A percentile compares a stretch with the other conserved stretches of the same genome.
Conservation (phyloP, 345 rosid genomes). For the Bruguiera parviflora region DNA sequence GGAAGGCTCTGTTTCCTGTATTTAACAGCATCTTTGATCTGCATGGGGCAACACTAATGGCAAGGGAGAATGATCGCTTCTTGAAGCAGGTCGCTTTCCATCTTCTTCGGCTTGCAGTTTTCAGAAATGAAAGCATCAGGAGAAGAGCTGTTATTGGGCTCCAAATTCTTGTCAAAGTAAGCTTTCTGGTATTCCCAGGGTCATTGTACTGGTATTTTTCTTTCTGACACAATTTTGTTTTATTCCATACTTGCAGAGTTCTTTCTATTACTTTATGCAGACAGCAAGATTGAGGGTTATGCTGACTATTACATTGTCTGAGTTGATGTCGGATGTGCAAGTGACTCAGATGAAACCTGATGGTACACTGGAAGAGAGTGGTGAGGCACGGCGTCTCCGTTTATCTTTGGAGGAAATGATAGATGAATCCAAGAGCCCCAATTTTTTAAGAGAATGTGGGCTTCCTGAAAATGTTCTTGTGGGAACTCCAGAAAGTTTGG, state of each 20-base stretch:
- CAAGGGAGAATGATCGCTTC: conserved; percentile 99
- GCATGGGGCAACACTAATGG: conserved; percentile 94
- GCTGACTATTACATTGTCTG: conserved; percentile 94
- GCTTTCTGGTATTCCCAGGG: conserved; percentile 27
- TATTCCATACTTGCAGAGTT: conserved; percentile 65
- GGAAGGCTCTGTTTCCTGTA: conserved; percentile 84
- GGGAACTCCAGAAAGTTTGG: conserved; percentile 50
- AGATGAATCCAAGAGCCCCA: conserved; percentile 65
- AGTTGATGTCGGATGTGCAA: conserved; percentile 95
- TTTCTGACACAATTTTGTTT: conserved; percentile 5
- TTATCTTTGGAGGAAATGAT: conserved; percentile 91
- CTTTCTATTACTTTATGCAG: conserved; percentile 78
- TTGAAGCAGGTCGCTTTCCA: conserved; percentile 95
- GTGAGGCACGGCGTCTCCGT: conserved; percentile 88
- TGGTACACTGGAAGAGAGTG: conserved; percentile 92
- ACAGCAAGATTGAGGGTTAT: conserved; percentile 92
- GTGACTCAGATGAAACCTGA: conserved; percentile 94
- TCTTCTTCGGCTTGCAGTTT: conserved; percentile 93
- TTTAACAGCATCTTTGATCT: conserved; percentile 75
- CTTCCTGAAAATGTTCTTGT: conserved; percentile 66
- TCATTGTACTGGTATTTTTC: conserved; percentile 7
- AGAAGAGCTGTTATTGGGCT: conserved; percentile 94
- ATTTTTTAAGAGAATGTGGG: conserved; percentile 69
- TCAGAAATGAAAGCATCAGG: conserved; percentile 87
- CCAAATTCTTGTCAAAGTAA: conserved; percentile 89